A percentile compares a stretch with the other conserved stretches of the same genome.
Evolutionary conservation across 257 asterid genomes (phyloP).

Genomic region (Mitragyna speciosa): DNA sequence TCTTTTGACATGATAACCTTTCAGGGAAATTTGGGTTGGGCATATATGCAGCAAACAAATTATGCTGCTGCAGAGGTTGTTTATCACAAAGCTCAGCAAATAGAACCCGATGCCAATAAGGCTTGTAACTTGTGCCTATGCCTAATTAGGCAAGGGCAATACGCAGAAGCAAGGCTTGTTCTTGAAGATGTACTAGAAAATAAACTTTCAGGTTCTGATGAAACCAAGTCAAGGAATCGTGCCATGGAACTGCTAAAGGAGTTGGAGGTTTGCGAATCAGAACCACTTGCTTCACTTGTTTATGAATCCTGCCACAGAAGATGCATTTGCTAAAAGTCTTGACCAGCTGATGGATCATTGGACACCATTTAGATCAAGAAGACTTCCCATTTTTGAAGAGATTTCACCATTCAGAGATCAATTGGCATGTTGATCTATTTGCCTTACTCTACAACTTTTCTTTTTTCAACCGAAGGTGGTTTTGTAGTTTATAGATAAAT

Average conservation of each 20-base stretch:
- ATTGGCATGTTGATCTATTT: conserved; percentile 64
- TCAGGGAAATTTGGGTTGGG: conserved; percentile 96
- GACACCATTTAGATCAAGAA: conserved; percentile 59
- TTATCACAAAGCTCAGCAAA: conserved; percentile 67
- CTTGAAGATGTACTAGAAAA: conserved; percentile 56
- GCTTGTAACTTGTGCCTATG: conserved; percentile 75
- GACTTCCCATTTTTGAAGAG: conserved; percentile 94
- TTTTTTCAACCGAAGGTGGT: not conserved
- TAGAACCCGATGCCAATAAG: conserved; percentile 80
- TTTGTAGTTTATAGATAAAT: not conserved
- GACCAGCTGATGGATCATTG: conserved; percentile 70
- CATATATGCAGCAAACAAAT: conserved; percentile 77
- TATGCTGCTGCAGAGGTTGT: conserved; percentile 69
- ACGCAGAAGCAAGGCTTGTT: conserved; percentile 56
- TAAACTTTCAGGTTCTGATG: conserved; percentile 56
- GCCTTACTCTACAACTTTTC: not conserved
- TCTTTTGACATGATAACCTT: not conserved
- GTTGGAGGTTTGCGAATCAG: conserved; percentile 35
- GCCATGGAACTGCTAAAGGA: conserved; percentile 54
- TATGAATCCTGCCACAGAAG: conserved; percentile 37
- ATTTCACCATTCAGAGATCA: conserved; percentile 77
- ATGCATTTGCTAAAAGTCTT: conserved; percentile 60
- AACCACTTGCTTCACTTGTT: conserved; percentile 19
- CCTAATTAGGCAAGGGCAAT: conserved; percentile 61
- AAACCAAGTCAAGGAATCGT: conserved; percentile 53